Evolutionary conservation across 208 protist species (phyloP).

Genomic region (Leishmania tarentolae): DNA sequence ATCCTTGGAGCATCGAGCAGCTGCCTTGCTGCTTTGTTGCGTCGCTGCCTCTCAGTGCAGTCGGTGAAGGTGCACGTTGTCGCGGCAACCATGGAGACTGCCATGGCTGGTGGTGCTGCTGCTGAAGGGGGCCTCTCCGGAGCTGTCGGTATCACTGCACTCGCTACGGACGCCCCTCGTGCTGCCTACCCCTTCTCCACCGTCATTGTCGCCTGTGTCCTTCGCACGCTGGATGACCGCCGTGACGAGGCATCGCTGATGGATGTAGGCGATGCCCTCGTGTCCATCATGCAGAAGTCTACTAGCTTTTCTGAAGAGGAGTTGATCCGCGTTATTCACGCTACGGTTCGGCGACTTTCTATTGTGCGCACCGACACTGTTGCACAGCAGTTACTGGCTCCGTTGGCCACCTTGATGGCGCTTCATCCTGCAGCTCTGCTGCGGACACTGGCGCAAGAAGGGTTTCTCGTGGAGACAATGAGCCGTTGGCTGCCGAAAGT

Average conservation of each 20-base stretch:
- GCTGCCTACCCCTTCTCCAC: constrained; percentile 39
- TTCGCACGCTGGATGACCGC: constrained; percentile 33
- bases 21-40: constrained; percentile 58
- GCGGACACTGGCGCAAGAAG: constrained; percentile 33
- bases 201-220: constrained; percentile 49
- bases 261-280: constrained; percentile 47
- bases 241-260: constrained; percentile 50
- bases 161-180: constrained; percentile 21
- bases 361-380: constrained; percentile 51
- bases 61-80: constrained; percentile 29
- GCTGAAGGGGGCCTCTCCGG: background rate
- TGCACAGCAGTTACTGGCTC: constrained; percentile 50
- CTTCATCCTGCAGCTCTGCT: constrained; percentile 47
- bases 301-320: constrained; percentile 41
- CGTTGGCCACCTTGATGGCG: constrained; percentile 55
- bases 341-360: constrained; percentile 43
- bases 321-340: constrained; percentile 33
- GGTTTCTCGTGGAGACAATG: constrained; percentile 43
- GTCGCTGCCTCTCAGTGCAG: constrained; percentile 42
- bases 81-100: constrained; percentile 20
- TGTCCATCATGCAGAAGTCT: constrained; percentile 42
- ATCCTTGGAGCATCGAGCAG: constrained; percentile 43
- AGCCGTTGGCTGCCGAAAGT: constrained; percentile 51
- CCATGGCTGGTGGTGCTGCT: background rate
- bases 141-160: background rate